A percentile compares a stretch with the other conserved stretches of the same genome.
These are phyloP conservation scores for Macrocybe gigantea DNA, from an alignment of 768 basidiomycete species.

Conservation along the genomic window DNA sequence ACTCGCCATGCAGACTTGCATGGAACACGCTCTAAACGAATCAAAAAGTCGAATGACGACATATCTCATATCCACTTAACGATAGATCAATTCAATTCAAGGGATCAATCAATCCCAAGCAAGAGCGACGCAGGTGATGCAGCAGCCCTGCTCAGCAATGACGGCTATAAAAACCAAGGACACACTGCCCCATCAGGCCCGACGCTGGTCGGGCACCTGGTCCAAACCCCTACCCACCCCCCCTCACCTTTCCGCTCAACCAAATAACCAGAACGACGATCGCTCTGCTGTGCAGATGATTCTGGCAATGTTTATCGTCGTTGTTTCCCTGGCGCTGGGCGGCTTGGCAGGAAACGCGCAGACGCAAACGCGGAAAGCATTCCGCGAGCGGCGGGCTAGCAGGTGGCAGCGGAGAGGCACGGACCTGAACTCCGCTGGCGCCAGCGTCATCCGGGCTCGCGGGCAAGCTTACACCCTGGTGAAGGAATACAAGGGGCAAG, in stretches of 20 bases:
- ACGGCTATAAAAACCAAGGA: too few relatives aligned
- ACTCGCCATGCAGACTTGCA: too few relatives aligned
- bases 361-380: conserved; percentile 3
- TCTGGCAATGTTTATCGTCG: not conserved
- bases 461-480: conserved; percentile 20
- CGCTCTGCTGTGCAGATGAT: conserved; percentile 7
- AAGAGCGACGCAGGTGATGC: too few relatives aligned
- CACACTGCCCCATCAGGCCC: too few relatives aligned
- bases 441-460: conserved; percentile 1
- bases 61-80: too few relatives aligned
- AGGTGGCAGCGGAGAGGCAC: conserved; percentile 1
- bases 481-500: conserved; percentile 38
- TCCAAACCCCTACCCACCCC: not conserved
- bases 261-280: not conserved
- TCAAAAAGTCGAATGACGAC: too few relatives aligned
- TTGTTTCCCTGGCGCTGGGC: conserved; percentile 4
- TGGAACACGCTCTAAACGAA: too few relatives aligned
- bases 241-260: not conserved
- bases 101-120: too few relatives aligned
- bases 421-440: not conserved
- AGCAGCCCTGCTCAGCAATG: too few relatives aligned
- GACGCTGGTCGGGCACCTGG: conserved; percentile 1
- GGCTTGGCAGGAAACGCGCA: conserved; percentile 5
- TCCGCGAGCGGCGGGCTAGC: not conserved
- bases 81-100: too few relatives aligned